Percentiles rank a stretch among this genome's conserved stretches.
These are phyloP conservation scores for Dictyostelium citrinum DNA, from an alignment of 78 protist genomes.

Conservation along the genomic window DNA sequence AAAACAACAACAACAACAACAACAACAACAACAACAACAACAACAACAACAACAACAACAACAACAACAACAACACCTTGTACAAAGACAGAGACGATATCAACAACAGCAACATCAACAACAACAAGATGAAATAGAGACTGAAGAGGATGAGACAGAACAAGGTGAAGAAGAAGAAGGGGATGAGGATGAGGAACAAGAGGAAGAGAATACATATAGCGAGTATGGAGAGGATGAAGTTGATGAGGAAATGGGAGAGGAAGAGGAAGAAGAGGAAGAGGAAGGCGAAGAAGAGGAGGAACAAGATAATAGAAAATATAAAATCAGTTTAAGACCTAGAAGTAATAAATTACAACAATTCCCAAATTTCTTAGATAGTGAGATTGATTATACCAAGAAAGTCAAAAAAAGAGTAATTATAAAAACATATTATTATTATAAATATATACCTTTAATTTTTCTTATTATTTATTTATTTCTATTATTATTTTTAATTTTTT, in stretches of 20 bases:
- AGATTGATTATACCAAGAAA: background rate
- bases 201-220: background rate
- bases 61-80: too few species aligned
- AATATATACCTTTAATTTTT: background rate
- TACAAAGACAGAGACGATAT: background rate
- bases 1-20: background rate
- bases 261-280: slow-evolving; percentile 4
- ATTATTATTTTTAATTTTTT: too few species aligned
- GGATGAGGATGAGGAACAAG: background rate
- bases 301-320: background rate
- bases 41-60: too few species aligned
- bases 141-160: slow-evolving; percentile 61
- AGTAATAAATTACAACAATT: background rate
- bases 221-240: background rate
- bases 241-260: slow-evolving; percentile 1
- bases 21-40: background rate
- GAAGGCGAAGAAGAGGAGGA: slow-evolving; percentile 16
- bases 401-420: background rate
- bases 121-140: slow-evolving; percentile 11
- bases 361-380: background rate
- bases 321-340: slow-evolving; percentile 34
- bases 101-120: background rate
- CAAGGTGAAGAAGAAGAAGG: background rate
- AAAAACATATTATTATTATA: too few species aligned
- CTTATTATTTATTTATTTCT: background rate